Percentiles rank a stretch among this genome's conserved stretches.
Conservation (phyloP, 305 asterid species). For the Plantago lanceolata region DNA sequence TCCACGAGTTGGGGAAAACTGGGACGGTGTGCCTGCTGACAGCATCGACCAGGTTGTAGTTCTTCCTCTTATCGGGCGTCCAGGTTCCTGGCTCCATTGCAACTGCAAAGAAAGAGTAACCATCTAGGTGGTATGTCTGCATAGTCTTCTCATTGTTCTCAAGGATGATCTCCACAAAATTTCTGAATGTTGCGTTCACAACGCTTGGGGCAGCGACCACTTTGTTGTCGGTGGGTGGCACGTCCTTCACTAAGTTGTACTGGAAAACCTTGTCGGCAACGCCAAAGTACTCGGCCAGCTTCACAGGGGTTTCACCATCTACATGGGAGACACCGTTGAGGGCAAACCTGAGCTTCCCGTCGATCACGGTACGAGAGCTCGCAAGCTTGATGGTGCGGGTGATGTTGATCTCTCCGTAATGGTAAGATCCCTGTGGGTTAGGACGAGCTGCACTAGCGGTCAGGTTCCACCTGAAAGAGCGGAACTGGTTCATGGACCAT, state of each 20-base stretch:
- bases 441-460: conserved; percentile 94
- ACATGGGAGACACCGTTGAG: conserved; percentile 70
- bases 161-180: conserved; percentile 74
- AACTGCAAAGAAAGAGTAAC: conserved; percentile 77
- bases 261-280: conserved; percentile 39
- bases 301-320: conserved; percentile 57
- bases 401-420: conserved; percentile 76
- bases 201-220: conserved; percentile 48
- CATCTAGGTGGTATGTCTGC: conserved; percentile 73
- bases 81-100: conserved; percentile 72
- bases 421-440: conserved; percentile 90
- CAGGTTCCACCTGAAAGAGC: conserved; percentile 82
- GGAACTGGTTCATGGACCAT: conserved; percentile 83
- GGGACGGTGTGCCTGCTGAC: conserved; percentile 72
- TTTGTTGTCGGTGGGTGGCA: conserved; percentile 19
- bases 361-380: conserved; percentile 32
- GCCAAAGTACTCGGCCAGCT: conserved; percentile 67
- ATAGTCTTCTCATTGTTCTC: conserved; percentile 69
- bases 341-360: conserved; percentile 66
- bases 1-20: conserved; percentile 80
- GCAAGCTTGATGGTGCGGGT: conserved; percentile 73
- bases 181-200: conserved; percentile 49
- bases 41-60: conserved; percentile 70
- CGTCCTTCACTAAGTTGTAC: conserved; percentile 60
- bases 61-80: conserved; percentile 73